Percentiles rank a stretch among this genome's conserved stretches.
phyloP scores from a whole-genome alignment of 2,329 filamentous ascomycete genomes.

The Scytalidium lignicola region DNA sequence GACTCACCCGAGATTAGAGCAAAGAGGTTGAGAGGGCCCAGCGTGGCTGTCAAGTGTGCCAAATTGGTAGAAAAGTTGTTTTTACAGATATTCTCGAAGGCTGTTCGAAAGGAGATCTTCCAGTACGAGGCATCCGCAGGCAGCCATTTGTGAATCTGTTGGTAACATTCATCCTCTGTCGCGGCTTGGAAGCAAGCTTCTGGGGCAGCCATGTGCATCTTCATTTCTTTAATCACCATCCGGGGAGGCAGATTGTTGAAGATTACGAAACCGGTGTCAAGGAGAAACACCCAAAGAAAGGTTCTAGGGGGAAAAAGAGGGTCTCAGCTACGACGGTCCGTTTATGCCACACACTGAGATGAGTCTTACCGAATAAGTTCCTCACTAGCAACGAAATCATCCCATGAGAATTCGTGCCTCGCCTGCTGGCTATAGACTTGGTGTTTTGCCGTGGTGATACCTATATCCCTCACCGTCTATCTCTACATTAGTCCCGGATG shows the following conservation, averaged over 20 bases:
- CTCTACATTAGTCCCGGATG: background rate
- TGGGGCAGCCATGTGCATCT: background rate
- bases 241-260: background rate
- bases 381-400: background rate
- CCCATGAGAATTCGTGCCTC: background rate
- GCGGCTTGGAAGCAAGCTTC: background rate
- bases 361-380: background rate
- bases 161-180: too few relatives aligned
- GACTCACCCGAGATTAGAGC: too few relatives aligned
- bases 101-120: too few relatives aligned
- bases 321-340: background rate
- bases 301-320: background rate
- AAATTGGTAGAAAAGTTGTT: too few relatives aligned
- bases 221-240: constrained; percentile 1
- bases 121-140: too few relatives aligned
- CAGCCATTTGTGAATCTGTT: too few relatives aligned
- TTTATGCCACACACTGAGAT: background rate
- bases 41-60: too few relatives aligned
- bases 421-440: background rate
- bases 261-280: constrained; percentile 1
- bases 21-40: too few relatives aligned
- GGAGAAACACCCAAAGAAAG: background rate
- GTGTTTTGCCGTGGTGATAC: background rate
- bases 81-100: too few relatives aligned
- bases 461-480: background rate